These are phyloP conservation scores for Scedosporium aurantiacum DNA, from an alignment of 2,329 filamentous ascomycete species.

Conservation along the genomic window DNA sequence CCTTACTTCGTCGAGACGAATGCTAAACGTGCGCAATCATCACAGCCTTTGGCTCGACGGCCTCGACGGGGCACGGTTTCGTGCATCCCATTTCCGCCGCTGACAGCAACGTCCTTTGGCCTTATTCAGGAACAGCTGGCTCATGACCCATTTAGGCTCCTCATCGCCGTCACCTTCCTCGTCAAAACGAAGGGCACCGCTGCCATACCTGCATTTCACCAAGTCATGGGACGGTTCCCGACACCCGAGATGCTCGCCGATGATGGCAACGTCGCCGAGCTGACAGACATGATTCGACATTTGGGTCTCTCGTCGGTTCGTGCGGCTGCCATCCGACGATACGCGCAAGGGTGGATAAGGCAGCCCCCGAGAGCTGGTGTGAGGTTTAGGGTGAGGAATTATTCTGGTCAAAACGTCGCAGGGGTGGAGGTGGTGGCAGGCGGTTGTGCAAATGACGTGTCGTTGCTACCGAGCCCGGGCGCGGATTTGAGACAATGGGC, in stretches of 20 bases:
- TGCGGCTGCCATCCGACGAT: constrained; percentile 54
- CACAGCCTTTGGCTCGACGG: constrained; percentile 16
- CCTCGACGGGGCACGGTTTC: constrained; percentile 36
- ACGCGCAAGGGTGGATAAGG: constrained; percentile 58
- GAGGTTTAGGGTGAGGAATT: constrained; percentile 41
- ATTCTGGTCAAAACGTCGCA: constrained; percentile 26
- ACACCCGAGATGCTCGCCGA: constrained; percentile 51
- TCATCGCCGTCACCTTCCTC: constrained; percentile 75
- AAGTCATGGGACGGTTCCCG: constrained; percentile 57
- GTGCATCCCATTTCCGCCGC: constrained; percentile 54
- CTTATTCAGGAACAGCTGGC: constrained; percentile 75
- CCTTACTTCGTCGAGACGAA: constrained; percentile 20
- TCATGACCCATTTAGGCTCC: constrained; percentile 64
- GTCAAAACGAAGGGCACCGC: constrained; percentile 66
- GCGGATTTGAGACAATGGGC: not conserved
- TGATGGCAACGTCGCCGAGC: constrained; percentile 34
- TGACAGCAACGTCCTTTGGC: constrained; percentile 55
- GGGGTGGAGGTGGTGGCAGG: not conserved
- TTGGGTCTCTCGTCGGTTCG: constrained; percentile 63
- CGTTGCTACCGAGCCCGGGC: not conserved
- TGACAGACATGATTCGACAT: constrained; percentile 53
- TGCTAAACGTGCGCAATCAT: constrained; percentile 6
- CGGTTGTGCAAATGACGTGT: constrained; percentile 8
- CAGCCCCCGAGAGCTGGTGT: constrained; percentile 48
- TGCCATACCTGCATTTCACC: constrained; percentile 66